Conservation (phyloP, 805 yeast species). For the Sugiyamaella valdiviana region DNA sequence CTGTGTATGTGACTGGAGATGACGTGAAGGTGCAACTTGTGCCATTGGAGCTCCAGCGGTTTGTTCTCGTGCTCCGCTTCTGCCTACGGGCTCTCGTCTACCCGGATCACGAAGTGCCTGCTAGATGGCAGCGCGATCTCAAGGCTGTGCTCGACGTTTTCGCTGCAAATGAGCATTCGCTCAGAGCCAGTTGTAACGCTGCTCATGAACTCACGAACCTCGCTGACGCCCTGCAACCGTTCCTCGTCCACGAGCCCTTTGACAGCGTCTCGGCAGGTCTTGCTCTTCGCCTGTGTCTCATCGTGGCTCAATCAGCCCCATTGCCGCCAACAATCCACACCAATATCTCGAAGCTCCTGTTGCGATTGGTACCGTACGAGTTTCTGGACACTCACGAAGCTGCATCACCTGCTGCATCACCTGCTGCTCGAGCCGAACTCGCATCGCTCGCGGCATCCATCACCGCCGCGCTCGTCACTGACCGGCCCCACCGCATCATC, state of each 20-base stretch:
- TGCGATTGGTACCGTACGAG: too few species aligned
- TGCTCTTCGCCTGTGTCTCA: background rate
- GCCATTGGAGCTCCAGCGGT: too few species aligned
- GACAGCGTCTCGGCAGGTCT: background rate
- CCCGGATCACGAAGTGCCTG: background rate
- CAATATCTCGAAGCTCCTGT: too few species aligned
- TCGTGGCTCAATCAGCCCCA: background rate
- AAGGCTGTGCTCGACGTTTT: background rate
- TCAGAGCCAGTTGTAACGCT: background rate
- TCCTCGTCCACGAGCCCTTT: background rate
- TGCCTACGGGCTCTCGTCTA: background rate
- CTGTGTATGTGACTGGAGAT: slow-evolving; percentile 1
- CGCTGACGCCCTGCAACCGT: background rate
- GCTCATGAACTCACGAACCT: background rate
- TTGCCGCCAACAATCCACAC: too few species aligned
- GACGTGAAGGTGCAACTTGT: background rate
- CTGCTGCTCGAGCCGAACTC: background rate
- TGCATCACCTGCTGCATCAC: too few species aligned
- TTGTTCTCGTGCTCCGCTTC: background rate
- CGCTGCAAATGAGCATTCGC: background rate
- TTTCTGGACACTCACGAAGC: too few species aligned
- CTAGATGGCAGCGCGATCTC: background rate
- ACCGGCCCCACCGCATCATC: background rate
- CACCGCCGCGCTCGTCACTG: background rate
- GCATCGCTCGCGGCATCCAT: background rate